These are phyloP conservation scores for Casuarina equisetifolia DNA, from an alignment of 306 rosid genomes.

Conservation along the genomic window DNA sequence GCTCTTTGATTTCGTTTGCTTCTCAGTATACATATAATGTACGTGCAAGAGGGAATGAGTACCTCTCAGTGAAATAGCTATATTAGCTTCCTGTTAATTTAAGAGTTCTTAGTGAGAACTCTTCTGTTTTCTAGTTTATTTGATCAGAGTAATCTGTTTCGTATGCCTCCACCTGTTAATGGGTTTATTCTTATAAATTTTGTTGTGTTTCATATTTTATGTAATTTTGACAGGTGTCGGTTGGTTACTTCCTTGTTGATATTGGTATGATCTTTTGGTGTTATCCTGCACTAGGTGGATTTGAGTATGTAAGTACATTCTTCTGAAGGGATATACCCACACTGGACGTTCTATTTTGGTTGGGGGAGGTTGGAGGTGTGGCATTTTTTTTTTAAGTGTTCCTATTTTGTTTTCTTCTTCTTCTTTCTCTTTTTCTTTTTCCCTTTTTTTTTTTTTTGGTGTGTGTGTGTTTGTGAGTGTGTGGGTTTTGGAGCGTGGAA, in stretches of 20 bases:
- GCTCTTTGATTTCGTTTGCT: not conserved
- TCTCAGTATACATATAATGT: not conserved
- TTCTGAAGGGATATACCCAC: constrained; percentile 21
- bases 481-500: constrained; percentile 5
- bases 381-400: no score
- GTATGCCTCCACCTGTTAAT: constrained; percentile 1
- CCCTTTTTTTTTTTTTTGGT: constrained; percentile 12
- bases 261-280: constrained; percentile 88
- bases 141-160: constrained; percentile 13
- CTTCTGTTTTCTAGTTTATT: not conserved
- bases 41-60: not conserved
- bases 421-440: not conserved
- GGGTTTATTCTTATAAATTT: constrained; percentile 13
- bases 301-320: constrained; percentile 85
- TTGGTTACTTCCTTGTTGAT: constrained; percentile 88
- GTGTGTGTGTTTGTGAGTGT: no score
- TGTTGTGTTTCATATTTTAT: constrained; percentile 10
- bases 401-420: no score
- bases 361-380: not conserved
- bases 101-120: not conserved
- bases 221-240: constrained; percentile 62
- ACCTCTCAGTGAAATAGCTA: not conserved
- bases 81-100: not conserved
- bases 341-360: not conserved
- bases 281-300: constrained; percentile 88